Evolutionary conservation across 2,329 filamentous ascomycete species (phyloP), one percentile per base, ranked within the genome.

Genomic region (Calonectria pauciramosa): DNA sequence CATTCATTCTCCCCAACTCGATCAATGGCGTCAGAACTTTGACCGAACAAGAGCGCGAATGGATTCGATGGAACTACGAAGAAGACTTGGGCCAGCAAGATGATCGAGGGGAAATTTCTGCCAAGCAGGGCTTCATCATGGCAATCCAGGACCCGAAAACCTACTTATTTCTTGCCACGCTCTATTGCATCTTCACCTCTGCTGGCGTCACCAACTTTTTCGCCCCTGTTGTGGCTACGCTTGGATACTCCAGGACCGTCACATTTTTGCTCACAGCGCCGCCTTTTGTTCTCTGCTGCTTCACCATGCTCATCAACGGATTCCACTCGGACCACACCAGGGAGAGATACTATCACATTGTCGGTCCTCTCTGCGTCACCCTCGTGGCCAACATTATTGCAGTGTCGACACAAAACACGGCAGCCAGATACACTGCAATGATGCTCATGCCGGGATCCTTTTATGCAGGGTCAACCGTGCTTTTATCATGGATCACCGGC

Each of bases 101-200:
- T 36, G 60, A 69, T 7, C 38, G 34, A 34, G 64, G 44, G 14
- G 70, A 72, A 32, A 70, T 70, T 14, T 65, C 65, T 4, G 34
- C 70, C 13, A 34, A 71, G 85, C 76, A 85, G 84, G 73, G 76
- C 18, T 75, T 75, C 60, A 59, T 67, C 26, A 54, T 72, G 69
- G 69, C 72, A 23, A 56, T 65, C 10, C 70, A n/a, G 30, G 63
- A 71, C 18, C 70, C 70, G 7, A 71, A 71, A 63, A 71, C 63
- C 14, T 71, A 52, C 28, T n/a, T 71, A 8, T 36, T 67, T 20
- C 70, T 68, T 2, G 70, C 70, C 28, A 71, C 70, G 16, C 23
- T 71, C 6, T 71, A 68, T 34, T 71, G 63, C 36, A 71, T 71
- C 49, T 71, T 71, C 49, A 65, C 64, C 11, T 67, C 60, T 9